A percentile compares a stretch with the other conserved stretches of the same genome.
phyloP scores from a whole-genome alignment of 2,329 filamentous ascomycete species.

The Xylaria sp. region DNA sequence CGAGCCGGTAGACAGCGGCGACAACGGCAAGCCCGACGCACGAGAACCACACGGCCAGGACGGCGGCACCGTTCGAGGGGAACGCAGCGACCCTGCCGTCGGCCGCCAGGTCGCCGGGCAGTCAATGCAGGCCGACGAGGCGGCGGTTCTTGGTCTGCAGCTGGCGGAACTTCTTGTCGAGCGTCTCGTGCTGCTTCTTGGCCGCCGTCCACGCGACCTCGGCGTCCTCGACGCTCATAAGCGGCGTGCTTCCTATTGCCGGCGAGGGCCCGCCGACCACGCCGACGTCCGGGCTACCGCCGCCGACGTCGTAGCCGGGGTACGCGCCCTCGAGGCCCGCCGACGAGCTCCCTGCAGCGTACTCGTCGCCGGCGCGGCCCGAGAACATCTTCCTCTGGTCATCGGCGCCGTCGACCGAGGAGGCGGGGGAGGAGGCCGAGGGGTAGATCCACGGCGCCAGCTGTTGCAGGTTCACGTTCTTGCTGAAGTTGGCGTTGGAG shows the following conservation, averaged over 20 bases:
- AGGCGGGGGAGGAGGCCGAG: too few relatives aligned
- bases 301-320: constrained; percentile 38
- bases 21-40: background rate
- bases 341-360: constrained; percentile 15
- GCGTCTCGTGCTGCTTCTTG: constrained; percentile 39
- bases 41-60: constrained; percentile 22
- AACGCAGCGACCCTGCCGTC: constrained; percentile 4
- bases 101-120: constrained; percentile 17
- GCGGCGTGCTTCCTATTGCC: constrained; percentile 52
- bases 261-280: constrained; percentile 29
- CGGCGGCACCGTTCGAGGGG: constrained; percentile 15
- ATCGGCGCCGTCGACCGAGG: constrained; percentile 42
- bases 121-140: constrained; percentile 37
- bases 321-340: constrained; percentile 25
- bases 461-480: constrained; percentile 55
- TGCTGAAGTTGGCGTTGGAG: constrained; percentile 48
- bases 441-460: constrained; percentile 61
- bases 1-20: background rate
- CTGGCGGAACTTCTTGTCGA: constrained; percentile 40
- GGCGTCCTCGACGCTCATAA: constrained; percentile 66
- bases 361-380: constrained; percentile 30
- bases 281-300: constrained; percentile 34
- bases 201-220: constrained; percentile 53
- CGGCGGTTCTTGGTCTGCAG: constrained; percentile 36
- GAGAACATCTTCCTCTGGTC: constrained; percentile 38